A percentile compares a stretch with the other conserved stretches of the same genome.
Evolutionary conservation across 2,329 filamentous ascomycete species (phyloP).

Genomic region (Fusarium sp.): DNA sequence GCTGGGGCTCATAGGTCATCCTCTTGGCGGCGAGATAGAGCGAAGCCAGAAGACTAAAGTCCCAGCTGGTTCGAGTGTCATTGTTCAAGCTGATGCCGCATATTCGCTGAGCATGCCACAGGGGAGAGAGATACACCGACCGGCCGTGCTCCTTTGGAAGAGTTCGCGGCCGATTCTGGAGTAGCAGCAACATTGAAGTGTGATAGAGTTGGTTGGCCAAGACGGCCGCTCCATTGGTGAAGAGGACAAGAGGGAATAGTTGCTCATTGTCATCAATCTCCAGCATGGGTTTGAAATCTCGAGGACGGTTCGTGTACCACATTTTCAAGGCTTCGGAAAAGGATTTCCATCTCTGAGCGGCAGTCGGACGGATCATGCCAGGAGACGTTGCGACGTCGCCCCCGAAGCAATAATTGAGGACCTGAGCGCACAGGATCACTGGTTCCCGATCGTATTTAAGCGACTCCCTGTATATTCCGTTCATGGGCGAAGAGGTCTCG

Average conservation of each 20-base stretch:
- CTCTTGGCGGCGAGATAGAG: constrained; percentile 54
- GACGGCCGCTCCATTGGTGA: constrained; percentile 52
- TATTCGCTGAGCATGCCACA: constrained; percentile 59
- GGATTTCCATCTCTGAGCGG: constrained; percentile 44
- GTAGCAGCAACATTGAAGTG: constrained; percentile 60
- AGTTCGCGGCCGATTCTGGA: constrained; percentile 59
- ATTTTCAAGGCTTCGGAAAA: constrained; percentile 45
- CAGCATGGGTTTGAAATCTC: constrained; percentile 47
- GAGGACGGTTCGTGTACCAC: constrained; percentile 47
- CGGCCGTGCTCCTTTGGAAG: constrained; percentile 45
- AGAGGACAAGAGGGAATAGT: constrained; percentile 50
- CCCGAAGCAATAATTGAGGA: constrained; percentile 46
- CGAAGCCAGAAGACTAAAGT: constrained; percentile 56
- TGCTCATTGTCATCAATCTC: constrained; percentile 45
- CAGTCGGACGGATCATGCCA: constrained; percentile 22
- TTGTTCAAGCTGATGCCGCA: constrained; percentile 60
- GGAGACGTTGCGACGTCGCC: constrained; percentile 21
- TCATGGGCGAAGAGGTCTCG: constrained; percentile 31
- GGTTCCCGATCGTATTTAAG: constrained; percentile 42
- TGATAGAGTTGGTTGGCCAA: constrained; percentile 65
- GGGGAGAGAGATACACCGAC: constrained; percentile 50
- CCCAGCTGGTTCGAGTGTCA: constrained; percentile 55
- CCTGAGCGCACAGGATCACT: constrained; percentile 47
- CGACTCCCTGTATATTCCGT: constrained; percentile 27
- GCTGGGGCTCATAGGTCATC: constrained; percentile 59